These are phyloP conservation scores for Aureobasidium leucospermi DNA, from an alignment of 2,329 filamentous ascomycete species.

Conservation along the genomic window DNA sequence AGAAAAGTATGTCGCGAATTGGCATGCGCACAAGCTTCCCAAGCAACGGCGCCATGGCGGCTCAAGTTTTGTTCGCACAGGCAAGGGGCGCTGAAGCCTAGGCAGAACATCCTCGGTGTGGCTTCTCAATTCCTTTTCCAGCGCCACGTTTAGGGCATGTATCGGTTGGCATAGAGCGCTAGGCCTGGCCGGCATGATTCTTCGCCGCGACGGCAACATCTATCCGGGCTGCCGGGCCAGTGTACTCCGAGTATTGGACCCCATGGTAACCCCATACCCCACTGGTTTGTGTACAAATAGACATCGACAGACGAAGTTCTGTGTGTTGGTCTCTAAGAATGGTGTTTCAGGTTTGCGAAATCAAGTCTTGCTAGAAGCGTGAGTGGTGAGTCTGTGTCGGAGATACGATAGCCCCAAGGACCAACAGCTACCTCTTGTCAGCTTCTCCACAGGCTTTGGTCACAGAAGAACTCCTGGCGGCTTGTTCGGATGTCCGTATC, in stretches of 20 bases:
- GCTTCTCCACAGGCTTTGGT: background rate
- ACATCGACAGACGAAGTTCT: background rate
- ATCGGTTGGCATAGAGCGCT: background rate
- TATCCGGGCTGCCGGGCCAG: background rate
- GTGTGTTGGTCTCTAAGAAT: too few species aligned
- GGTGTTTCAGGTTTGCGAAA: too few species aligned
- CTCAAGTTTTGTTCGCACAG: background rate
- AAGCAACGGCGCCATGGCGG: background rate
- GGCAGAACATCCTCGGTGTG: background rate
- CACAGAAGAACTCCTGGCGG: background rate
- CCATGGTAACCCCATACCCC: background rate
- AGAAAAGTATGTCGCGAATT: background rate
- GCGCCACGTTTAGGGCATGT: background rate
- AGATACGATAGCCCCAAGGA: background rate
- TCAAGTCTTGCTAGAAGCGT: too few species aligned
- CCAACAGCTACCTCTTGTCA: background rate
- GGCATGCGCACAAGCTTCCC: slow-evolving; percentile 2
- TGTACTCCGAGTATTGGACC: background rate
- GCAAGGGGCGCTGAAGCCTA: background rate
- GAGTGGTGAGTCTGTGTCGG: too few species aligned
- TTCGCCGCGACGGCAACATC: background rate
- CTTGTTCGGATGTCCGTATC: background rate
- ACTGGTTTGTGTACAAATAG: background rate
- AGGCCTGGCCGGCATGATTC: background rate
- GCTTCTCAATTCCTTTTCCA: background rate